These are phyloP conservation scores for Scutellaria baicalensis DNA, from an alignment of 257 asterid species.

Conservation along the genomic window DNA sequence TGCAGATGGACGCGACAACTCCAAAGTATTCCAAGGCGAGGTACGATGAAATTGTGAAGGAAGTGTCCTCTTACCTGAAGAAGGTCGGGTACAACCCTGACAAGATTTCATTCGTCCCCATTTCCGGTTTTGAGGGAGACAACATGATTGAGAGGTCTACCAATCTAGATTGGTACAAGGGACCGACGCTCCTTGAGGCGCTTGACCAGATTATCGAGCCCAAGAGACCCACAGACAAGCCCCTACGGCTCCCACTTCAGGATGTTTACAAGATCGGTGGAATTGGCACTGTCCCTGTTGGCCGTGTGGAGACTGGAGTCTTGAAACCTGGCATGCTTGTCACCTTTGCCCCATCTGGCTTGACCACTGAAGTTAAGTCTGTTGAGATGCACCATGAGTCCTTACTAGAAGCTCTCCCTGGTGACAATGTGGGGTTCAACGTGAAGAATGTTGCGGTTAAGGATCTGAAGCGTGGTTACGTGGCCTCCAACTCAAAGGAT, in stretches of 20 bases:
- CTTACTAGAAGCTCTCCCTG: constrained; percentile 62
- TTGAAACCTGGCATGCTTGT: constrained; percentile 38
- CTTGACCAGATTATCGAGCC: constrained; percentile 31
- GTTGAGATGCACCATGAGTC: constrained; percentile 78
- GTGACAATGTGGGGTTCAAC: constrained; percentile 66
- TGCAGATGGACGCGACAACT: neutral
- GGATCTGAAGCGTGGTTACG: constrained; percentile 68
- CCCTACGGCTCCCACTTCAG: constrained; percentile 3
- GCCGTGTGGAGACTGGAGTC: constrained; percentile 1
- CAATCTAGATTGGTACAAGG: constrained; percentile 68
- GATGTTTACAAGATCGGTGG: constrained; percentile 2
- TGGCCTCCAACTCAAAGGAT: constrained; percentile 69
- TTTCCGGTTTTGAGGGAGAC: neutral
- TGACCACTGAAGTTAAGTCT: constrained; percentile 71
- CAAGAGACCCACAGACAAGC: constrained; percentile 7
- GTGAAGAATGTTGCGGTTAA: constrained; percentile 74
- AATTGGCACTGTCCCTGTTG: neutral
- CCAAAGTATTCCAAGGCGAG: neutral
- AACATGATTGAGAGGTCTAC: constrained; percentile 14
- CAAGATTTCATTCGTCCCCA: neutral
- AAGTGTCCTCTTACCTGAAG: constrained; percentile 13
- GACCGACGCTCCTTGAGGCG: constrained; percentile 62
- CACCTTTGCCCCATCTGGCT: constrained; percentile 59
- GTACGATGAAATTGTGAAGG: neutral
- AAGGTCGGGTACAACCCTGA: constrained; percentile 1